Evolutionary conservation across 805 yeast species (phyloP).

Genomic region (Yamadazyma kitorensis): DNA sequence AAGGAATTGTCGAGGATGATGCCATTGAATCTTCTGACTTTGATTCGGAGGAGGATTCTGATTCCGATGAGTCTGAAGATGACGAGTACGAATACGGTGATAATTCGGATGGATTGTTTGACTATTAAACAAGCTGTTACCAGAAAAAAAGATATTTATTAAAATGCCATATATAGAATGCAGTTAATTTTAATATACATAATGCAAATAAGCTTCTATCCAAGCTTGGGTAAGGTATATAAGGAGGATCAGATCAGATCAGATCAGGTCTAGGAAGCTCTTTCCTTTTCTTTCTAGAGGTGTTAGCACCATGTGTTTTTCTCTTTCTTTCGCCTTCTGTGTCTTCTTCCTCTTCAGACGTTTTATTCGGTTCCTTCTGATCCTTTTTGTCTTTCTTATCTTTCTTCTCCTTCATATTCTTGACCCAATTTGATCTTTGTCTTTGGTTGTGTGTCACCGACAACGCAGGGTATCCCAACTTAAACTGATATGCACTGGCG

Average conservation of each 20-base stretch:
- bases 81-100: conserved; percentile 56
- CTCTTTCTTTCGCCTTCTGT: conserved; percentile 2
- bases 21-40: conserved; percentile 32
- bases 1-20: conserved; percentile 37
- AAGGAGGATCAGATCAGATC: no score
- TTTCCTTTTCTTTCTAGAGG: conserved; percentile 11
- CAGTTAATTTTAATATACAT: no score
- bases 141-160: no score
- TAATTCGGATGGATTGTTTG: conserved; percentile 49
- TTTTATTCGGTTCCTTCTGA: conserved; percentile 4
- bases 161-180: no score
- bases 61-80: conserved; percentile 29
- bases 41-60: conserved; percentile 27
- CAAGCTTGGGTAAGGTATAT: neutral
- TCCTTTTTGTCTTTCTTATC: conserved; percentile 7
- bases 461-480: conserved; percentile 36
- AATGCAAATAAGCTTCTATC: no score
- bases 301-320: neutral
- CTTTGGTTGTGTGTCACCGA: conserved; percentile 32
- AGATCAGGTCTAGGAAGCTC: no score
- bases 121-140: conserved; percentile 22
- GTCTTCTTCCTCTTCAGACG: conserved; percentile 10
- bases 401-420: conserved; percentile 12
- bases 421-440: conserved; percentile 15
- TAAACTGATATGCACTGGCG: conserved; percentile 25